Evolutionary conservation across 1,284 basidiomycete species (phyloP), one percentile per base, ranked within the genome.

Genomic region (Athelia sp.): DNA sequence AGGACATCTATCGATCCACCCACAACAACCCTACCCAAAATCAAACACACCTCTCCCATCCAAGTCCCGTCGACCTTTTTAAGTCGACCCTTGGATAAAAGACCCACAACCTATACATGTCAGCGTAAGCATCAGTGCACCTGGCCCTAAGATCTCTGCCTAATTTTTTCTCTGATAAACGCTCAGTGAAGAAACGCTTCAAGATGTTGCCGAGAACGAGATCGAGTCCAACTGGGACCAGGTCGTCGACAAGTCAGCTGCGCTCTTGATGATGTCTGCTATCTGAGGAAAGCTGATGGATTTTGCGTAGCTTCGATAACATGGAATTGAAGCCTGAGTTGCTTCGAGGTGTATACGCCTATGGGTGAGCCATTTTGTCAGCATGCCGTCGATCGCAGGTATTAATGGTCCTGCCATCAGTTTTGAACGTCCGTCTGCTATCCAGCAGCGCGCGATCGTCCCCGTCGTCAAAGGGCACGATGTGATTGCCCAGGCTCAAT

Each of bases 141-240:
- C 29, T 42, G 22, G 13, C 18, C 35, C 3, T 43, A 15, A 15
- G 17, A 6, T 32, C 46, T 45, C 40, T 6, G 17, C 23, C 23
- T 42, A 35, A 34, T 26, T 40, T 43, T 46, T 44, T 15, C 55
- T 38, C 32, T 36, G 6, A 18, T 50, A 19, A 24, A 9, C 11
- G 45, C 56, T 2, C 34, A 86, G 84, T 60, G 78, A 84, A 75
- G 85, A 87, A 59, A 56, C 68, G 57, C 78, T 89, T 66, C 87
- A 93, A 69, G 88, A 92, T 82, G 77, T 91, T 69, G 71, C 79
- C 58, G 89, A 84, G 55, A 76, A 69, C 61, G 87, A 92, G 77
- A 97, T 97, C 75, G 93, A 98, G 84, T 95, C 93, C 80, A 98
- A 98, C 79, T 97, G 93, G 93, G 91, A 97, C 78, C 87, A 94